Evolutionary conservation across 202 grass and related monocot species (phyloP), one percentile per base, ranked within the genome.

Genomic region (Saccharum hybrid): DNA sequence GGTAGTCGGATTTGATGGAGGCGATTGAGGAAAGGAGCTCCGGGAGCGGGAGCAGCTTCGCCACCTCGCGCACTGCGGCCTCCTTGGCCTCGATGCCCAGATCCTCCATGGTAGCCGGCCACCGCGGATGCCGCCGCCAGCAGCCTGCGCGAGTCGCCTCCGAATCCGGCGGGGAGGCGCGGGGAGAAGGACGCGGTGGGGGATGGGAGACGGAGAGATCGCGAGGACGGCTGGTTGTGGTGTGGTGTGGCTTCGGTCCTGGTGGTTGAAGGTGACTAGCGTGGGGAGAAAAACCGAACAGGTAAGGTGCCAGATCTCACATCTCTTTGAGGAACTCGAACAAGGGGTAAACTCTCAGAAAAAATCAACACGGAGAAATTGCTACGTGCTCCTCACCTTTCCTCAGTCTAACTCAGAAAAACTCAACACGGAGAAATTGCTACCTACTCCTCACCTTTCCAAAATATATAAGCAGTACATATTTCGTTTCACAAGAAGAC

Each of bases 11-110:
- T 89, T 98, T 96, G 83, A 98, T 91, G 81, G 93, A 90, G 33
- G 91, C 76, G 81, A 98, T 95, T 78, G 93, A 98, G 40, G 93
- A 87, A 34, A 98, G 91, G 79, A 93, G 89, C 69, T 98, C 96
- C 73, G 93, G 92, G 66, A 88, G 83, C 63, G 92, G 89, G 36
- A 98, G 89, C 63, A 98, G 89, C 93, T 98, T 98, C 62, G 96
- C 96, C 75, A 98, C 96, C 93, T 98, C 96, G 10, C 96, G 96
- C 69, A 98, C 96, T 49, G 96, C 93, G 21, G 96, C 85, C 33
- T 98, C 96, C 81, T 98, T 98, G 4, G 96, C 93, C 77, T 98
- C 96, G 74, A 98, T 98, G 83, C 96, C 96, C 91, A 94, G 87
- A 96, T 98, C 93, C 75, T 98, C 93, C 96, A 98, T 96, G 77